Evolutionary conservation across 768 basidiomycete genomes (phyloP).

Genomic region (Naganishia vishniacii): DNA sequence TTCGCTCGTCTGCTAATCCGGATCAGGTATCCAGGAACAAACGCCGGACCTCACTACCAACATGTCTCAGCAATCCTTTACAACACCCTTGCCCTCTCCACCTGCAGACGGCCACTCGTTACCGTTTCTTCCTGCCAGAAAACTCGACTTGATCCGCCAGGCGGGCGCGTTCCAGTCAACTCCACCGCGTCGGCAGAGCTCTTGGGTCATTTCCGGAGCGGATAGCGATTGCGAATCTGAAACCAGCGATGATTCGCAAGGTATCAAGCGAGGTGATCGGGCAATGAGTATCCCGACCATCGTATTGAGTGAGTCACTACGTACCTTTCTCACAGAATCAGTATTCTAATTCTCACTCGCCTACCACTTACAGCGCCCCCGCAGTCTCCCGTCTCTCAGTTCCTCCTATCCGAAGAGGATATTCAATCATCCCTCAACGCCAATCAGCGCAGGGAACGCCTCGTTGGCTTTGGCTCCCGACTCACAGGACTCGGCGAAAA

Average conservation of each 20-base stretch:
- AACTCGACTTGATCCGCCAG: not conserved
- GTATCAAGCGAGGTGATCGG: not conserved
- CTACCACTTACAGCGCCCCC: not conserved
- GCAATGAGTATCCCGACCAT: conserved; percentile 16
- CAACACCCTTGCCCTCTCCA: conserved; percentile 7
- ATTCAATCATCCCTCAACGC: conserved; percentile 16
- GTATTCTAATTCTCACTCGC: not conserved
- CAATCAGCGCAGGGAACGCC: conserved; percentile 11
- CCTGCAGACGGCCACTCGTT: not conserved
- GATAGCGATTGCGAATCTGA: conserved; percentile 15
- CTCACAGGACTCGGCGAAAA: conserved; percentile 15
- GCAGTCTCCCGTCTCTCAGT: conserved; percentile 12
- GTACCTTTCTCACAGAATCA: no score
- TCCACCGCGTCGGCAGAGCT: not conserved
- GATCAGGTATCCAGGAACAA: conserved; percentile 10
- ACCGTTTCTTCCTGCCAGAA: conserved; percentile 12
- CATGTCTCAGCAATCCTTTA: conserved; percentile 12
- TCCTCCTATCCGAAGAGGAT: conserved; percentile 14
- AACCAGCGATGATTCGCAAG: conserved; percentile 8
- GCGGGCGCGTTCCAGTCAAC: not conserved
- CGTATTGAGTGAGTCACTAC: conserved; percentile 6
- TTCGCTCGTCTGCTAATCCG: not conserved
- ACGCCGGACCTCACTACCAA: not conserved
- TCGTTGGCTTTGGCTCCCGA: not conserved
- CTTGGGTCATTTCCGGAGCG: conserved; percentile 2